phyloP scores from a whole-genome alignment of 2,329 filamentous ascomycete species.

The Penicillium sp. region DNA sequence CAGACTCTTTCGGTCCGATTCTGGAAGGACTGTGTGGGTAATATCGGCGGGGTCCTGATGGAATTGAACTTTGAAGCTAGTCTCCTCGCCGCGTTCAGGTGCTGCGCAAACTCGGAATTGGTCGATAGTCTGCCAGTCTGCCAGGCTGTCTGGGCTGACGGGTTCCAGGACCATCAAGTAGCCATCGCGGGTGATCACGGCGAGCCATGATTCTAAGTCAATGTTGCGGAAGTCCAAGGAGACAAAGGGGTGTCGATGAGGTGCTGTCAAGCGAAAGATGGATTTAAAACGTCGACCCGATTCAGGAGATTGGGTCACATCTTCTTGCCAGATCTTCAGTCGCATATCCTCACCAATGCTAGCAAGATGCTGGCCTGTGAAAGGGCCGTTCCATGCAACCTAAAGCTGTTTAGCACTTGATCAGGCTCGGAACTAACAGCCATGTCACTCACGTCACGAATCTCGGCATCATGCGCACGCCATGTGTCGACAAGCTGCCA shows the following conservation, averaged over 20 bases:
- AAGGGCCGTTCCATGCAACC: constrained; percentile 93
- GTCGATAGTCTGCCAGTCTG: constrained; percentile 75
- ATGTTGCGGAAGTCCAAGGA: constrained; percentile 87
- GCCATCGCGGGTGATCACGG: constrained; percentile 81
- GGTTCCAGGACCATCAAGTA: constrained; percentile 81
- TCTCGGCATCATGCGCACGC: constrained; percentile 87
- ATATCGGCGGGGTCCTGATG: constrained; percentile 76
- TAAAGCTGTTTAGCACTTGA: constrained; percentile 43
- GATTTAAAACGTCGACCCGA: constrained; percentile 79
- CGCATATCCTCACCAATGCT: constrained; percentile 88
- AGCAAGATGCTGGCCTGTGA: constrained; percentile 83
- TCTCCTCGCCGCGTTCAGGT: constrained; percentile 80
- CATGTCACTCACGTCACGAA: constrained; percentile 71
- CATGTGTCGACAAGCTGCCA: constrained; percentile 87
- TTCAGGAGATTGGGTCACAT: constrained; percentile 73
- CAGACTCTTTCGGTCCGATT: constrained; percentile 77
- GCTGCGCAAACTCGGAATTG: constrained; percentile 72
- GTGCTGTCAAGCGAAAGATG: constrained; percentile 64
- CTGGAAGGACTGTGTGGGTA: constrained; percentile 77
- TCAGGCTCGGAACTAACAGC: constrained; percentile 4
- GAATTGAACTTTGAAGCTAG: constrained; percentile 82
- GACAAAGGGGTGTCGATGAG: constrained; percentile 70
- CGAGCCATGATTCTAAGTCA: constrained; percentile 80
- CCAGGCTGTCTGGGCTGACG: constrained; percentile 77
- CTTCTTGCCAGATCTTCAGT: constrained; percentile 91